Percentiles rank a stretch among this genome's conserved stretches.
phyloP scores from a whole-genome alignment of 1,284 basidiomycete species.

The Golubevia pallescens region DNA sequence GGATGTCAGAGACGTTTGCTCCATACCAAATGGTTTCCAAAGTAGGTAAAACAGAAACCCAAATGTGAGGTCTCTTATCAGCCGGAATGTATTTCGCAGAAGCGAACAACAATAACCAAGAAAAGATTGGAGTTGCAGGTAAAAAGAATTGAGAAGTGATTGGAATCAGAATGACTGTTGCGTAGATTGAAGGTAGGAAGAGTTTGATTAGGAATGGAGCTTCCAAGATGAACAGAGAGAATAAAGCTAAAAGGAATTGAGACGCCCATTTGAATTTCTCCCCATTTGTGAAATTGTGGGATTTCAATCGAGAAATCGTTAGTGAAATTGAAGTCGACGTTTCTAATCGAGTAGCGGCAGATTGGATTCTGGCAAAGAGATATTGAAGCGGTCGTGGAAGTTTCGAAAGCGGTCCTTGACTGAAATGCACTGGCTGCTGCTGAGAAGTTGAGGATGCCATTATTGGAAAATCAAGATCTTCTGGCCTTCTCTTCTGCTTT shows the following conservation, averaged over 20 bases:
- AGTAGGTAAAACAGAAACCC: constrained; percentile 60
- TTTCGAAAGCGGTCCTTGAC: too few species aligned
- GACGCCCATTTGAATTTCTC: constrained; percentile 51
- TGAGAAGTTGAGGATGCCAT: too few species aligned
- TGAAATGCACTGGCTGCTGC: too few species aligned
- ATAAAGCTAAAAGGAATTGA: constrained; percentile 39
- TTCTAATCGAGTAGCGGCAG: constrained; percentile 46
- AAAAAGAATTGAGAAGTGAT: constrained; percentile 60
- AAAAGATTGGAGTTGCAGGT: constrained; percentile 58
- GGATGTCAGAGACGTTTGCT: constrained; percentile 56
- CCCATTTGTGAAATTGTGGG: constrained; percentile 29
- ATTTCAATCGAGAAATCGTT: constrained; percentile 38
- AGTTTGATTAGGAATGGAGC: constrained; percentile 57
- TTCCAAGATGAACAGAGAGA: constrained; percentile 49
- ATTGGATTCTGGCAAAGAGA: constrained; percentile 40
- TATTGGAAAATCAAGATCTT: too few species aligned
- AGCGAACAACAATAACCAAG: constrained; percentile 60
- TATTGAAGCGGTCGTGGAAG: constrained; percentile 34
- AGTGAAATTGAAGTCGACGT: constrained; percentile 46
- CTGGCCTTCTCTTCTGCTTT: too few species aligned
- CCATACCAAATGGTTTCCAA: constrained; percentile 63
- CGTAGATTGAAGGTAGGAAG: constrained; percentile 43
- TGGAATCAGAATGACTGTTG: constrained; percentile 38
- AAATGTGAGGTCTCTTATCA: constrained; percentile 51
- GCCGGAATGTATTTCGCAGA: constrained; percentile 57